These are phyloP conservation scores for Angomonas deanei DNA, from an alignment of 208 protist genomes.

Conservation along the genomic window DNA sequence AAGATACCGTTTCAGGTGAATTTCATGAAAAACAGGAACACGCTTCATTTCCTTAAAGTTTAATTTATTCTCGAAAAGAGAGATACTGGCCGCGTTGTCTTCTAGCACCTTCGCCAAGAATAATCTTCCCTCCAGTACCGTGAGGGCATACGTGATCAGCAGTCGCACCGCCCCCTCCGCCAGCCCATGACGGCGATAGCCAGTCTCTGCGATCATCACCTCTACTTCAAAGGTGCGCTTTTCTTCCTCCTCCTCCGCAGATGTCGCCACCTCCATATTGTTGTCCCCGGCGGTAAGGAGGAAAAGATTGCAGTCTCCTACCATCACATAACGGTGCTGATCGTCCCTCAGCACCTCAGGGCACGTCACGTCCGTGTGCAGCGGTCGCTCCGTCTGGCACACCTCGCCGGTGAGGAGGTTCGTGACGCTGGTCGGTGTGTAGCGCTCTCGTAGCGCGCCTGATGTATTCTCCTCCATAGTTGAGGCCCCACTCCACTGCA, in stretches of 20 bases:
- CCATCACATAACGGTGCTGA: slow-evolving; percentile 32
- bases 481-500: background rate
- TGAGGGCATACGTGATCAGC: slow-evolving; percentile 82
- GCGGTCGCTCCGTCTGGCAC: background rate
- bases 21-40: slow-evolving; percentile 82
- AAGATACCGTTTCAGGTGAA: slow-evolving; percentile 47
- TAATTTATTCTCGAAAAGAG: slow-evolving; percentile 67
- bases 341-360: background rate
- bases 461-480: background rate
- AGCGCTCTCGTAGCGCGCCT: background rate
- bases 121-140: slow-evolving; percentile 41
- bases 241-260: background rate
- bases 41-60: slow-evolving; percentile 58
- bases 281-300: slow-evolving; percentile 31
- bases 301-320: slow-evolving; percentile 92
- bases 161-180: slow-evolving; percentile 68
- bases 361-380: background rate
- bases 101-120: slow-evolving; percentile 91
- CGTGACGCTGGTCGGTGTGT: background rate
- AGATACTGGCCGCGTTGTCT: slow-evolving; percentile 61
- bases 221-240: slow-evolving; percentile 77
- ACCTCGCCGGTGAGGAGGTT: background rate
- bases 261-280: slow-evolving; percentile 9
- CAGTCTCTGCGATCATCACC: slow-evolving; percentile 84
- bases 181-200: slow-evolving; percentile 59